These are phyloP conservation scores for Myotisia sp. DNA, from an alignment of 2,329 filamentous ascomycete genomes.

Conservation along the genomic window DNA sequence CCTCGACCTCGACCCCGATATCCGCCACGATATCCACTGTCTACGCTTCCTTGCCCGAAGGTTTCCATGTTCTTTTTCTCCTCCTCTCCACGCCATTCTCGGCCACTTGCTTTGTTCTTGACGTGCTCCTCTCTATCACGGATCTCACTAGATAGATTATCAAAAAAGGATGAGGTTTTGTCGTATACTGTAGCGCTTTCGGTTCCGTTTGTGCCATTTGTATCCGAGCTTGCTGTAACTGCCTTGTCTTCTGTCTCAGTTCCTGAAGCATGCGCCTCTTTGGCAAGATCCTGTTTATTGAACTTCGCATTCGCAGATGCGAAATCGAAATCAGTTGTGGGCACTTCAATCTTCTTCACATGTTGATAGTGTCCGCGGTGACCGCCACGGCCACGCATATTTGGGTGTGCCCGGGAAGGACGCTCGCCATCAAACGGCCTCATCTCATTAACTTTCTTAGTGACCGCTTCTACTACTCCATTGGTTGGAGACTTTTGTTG, in stretches of 20 bases:
- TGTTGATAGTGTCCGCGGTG: slow-evolving; percentile 30
- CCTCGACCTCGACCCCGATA: slow-evolving; percentile 57
- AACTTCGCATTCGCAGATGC: slow-evolving; percentile 74
- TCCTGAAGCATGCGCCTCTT: slow-evolving; percentile 71
- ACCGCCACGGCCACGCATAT: slow-evolving; percentile 35
- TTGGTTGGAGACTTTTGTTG: slow-evolving; percentile 21
- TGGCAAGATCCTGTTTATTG: slow-evolving; percentile 73
- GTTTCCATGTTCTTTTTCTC: slow-evolving; percentile 95
- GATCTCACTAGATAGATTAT: slow-evolving; percentile 91
- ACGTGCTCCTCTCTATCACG: slow-evolving; percentile 69
- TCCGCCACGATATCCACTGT: slow-evolving; percentile 66
- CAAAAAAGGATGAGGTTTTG: slow-evolving; percentile 83
- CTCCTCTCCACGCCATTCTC: slow-evolving; percentile 83
- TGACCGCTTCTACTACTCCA: slow-evolving; percentile 27
- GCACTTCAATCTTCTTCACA: slow-evolving; percentile 67
- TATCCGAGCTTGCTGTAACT: slow-evolving; percentile 26
- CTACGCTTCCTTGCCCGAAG: slow-evolving; percentile 90
- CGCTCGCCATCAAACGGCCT: slow-evolving; percentile 28
- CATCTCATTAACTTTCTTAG: slow-evolving; percentile 34
- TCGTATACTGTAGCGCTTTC: slow-evolving; percentile 52
- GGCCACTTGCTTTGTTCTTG: slow-evolving; percentile 54
- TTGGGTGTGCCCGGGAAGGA: slow-evolving; percentile 24
- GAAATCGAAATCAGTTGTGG: slow-evolving; percentile 85
- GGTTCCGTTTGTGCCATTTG: slow-evolving; percentile 24
- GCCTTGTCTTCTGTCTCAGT: slow-evolving; percentile 42